Conservation (phyloP, 768 basidiomycete genomes). For the Butyriboletus loyo region DNA sequence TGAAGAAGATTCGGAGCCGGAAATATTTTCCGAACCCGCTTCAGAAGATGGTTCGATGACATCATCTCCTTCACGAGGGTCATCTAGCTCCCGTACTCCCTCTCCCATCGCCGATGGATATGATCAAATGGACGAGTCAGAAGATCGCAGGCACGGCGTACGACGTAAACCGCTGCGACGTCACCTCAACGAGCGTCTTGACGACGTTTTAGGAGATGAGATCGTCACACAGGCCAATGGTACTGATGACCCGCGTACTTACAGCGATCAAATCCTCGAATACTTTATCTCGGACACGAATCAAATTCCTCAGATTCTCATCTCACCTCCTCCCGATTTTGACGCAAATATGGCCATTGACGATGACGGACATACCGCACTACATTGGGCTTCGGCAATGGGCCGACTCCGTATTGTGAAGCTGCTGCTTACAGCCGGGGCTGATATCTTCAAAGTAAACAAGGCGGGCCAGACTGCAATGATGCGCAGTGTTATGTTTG, state of each 20-base stretch:
- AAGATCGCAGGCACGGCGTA: constrained; percentile 34
- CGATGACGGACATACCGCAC: constrained; percentile 94
- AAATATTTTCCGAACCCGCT: constrained; percentile 61
- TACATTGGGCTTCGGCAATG: constrained; percentile 99
- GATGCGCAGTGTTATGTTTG: constrained; percentile 99
- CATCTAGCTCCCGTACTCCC: constrained; percentile 90
- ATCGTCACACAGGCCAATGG: constrained; percentile 41
- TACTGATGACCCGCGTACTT: constrained; percentile 56
- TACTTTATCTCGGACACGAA: constrained; percentile 98
- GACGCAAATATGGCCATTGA: constrained; percentile 96
- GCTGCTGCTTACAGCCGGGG: constrained; percentile 86
- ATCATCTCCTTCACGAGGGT: constrained; percentile 81
- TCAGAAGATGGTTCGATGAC: constrained; percentile 91
- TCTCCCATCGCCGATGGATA: constrained; percentile 66
- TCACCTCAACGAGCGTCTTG: constrained; percentile 44
- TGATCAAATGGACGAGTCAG: constrained; percentile 26
- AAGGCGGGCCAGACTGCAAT: constrained; percentile 94
- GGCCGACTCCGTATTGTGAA: constrained; percentile 96
- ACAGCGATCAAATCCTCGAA: constrained; percentile 94
- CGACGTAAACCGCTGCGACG: constrained; percentile 50
- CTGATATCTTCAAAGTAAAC: constrained; percentile 96
- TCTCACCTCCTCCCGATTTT: constrained; percentile 85
- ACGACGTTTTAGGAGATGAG: constrained; percentile 45
- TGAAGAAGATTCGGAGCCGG: constrained; percentile 61
- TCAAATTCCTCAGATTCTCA: constrained; percentile 82